Percentiles rank a stretch among this genome's conserved stretches.
Evolutionary conservation across 805 yeast species (phyloP).

Genomic region (Saccharomycopsis microspora): DNA sequence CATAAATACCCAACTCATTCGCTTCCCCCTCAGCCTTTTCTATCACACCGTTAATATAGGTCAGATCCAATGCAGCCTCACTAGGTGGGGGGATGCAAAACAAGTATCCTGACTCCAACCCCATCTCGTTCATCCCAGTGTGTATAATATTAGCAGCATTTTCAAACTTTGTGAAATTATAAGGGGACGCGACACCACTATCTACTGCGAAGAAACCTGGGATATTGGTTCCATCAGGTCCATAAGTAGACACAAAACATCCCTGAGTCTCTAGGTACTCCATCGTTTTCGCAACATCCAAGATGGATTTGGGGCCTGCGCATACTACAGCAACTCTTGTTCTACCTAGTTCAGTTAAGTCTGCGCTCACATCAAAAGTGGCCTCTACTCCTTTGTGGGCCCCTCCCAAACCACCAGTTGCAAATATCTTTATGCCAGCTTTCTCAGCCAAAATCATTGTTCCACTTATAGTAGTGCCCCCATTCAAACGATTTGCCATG

Average conservation of each 20-base stretch:
- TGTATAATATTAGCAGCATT: conserved; percentile 57
- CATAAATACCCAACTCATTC: conserved; percentile 36
- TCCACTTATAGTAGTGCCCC: conserved; percentile 86
- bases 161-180: conserved; percentile 36
- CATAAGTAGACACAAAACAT: conserved; percentile 66
- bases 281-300: conserved; percentile 71
- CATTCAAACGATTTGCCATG: conserved; percentile 50
- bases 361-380: conserved; percentile 79
- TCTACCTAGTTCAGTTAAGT: conserved; percentile 69
- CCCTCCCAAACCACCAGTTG: conserved; percentile 92
- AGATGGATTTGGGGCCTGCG: conserved; percentile 80
- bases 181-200: conserved; percentile 66
- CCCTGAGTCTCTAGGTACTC: conserved; percentile 89
- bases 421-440: conserved; percentile 77
- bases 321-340: conserved; percentile 88
- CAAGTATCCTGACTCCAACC: conserved; percentile 53
- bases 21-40: conserved; percentile 50
- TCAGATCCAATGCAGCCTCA: conserved; percentile 44
- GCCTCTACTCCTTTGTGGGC: conserved; percentile 70
- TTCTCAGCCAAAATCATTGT: conserved; percentile 71
- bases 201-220: conserved; percentile 81
- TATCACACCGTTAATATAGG: conserved; percentile 43
- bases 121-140: conserved; percentile 34
- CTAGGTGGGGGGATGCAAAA: conserved; percentile 78
- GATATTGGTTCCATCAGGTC: conserved; percentile 38